Conservation (phyloP, 2,329 filamentous ascomycete genomes). For the Orbilia oligospora region DNA sequence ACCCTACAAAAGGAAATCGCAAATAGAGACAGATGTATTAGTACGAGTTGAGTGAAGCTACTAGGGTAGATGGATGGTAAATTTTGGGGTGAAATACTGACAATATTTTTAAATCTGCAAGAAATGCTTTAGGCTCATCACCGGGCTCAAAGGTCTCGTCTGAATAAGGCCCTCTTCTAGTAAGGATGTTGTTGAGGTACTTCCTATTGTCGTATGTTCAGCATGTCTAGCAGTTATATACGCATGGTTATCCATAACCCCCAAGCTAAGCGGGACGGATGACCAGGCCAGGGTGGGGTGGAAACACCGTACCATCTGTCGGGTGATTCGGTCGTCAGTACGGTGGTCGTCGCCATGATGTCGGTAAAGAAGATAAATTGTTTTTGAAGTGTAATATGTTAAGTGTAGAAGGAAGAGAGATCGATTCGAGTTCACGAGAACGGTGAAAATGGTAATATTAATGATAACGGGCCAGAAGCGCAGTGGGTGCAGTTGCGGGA, state of each 20-base stretch:
- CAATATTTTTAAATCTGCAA: constrained; percentile 82
- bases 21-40: constrained; percentile 18
- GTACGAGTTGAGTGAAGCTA: constrained; percentile 1
- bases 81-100: constrained; percentile 68
- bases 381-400: background rate
- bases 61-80: background rate
- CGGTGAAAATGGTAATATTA: constrained; percentile 16
- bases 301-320: constrained; percentile 43
- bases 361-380: constrained; percentile 4
- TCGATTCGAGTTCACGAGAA: constrained; percentile 18
- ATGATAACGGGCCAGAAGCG: constrained; percentile 37
- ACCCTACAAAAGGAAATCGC: constrained; percentile 63
- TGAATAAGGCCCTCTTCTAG: constrained; percentile 83
- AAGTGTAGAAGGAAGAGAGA: background rate
- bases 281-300: constrained; percentile 46
- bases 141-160: constrained; percentile 74
- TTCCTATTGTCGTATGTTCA: constrained; percentile 72
- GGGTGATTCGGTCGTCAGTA: constrained; percentile 53
- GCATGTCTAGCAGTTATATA: background rate
- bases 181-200: constrained; percentile 85
- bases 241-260: constrained; percentile 2
- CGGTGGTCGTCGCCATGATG: constrained; percentile 49
- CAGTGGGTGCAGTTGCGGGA: constrained; percentile 43
- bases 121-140: constrained; percentile 71
- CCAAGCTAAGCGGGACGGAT: constrained; percentile 50